phyloP scores from a whole-genome alignment of 2,329 filamentous ascomycete species.

The Colletotrichum karsti region DNA sequence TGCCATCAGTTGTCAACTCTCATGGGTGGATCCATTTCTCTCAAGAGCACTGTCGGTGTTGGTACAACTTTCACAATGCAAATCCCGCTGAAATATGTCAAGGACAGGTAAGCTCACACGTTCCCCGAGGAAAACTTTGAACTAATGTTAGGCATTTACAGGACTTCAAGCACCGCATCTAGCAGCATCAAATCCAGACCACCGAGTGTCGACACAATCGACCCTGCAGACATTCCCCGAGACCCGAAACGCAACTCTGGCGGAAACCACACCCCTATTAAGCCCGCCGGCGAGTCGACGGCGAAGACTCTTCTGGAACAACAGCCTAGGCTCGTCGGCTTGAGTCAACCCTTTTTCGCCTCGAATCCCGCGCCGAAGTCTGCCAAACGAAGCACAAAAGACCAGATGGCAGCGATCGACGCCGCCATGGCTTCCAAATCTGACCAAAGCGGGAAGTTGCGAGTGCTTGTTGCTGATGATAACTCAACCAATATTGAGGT shows the following conservation, averaged over 20 bases:
- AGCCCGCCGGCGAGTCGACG: constrained; percentile 36
- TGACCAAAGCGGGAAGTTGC: constrained; percentile 68
- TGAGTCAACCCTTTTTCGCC: constrained; percentile 84
- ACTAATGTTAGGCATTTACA: constrained; percentile 36
- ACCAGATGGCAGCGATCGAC: constrained; percentile 72
- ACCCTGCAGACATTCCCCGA: constrained; percentile 38
- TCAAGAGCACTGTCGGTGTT: constrained; percentile 76
- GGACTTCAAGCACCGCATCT: constrained; percentile 62
- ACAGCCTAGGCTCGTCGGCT: constrained; percentile 81
- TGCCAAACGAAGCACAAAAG: constrained; percentile 53
- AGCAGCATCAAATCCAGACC: constrained; percentile 61
- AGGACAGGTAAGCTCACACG: constrained; percentile 65
- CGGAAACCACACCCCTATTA: constrained; percentile 13
- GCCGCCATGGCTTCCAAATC: constrained; percentile 70
- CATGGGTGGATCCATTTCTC: constrained; percentile 80
- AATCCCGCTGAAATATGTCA: constrained; percentile 81
- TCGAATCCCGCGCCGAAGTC: constrained; percentile 45
- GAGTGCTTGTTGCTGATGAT: constrained; percentile 85
- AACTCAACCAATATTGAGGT: constrained; percentile 67
- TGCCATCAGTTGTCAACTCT: constrained; percentile 85
- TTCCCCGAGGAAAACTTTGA: not conserved
- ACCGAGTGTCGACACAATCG: constrained; percentile 52
- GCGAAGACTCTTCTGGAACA: constrained; percentile 64
- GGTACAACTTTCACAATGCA: constrained; percentile 86
- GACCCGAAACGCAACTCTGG: constrained; percentile 19